These are phyloP conservation scores for Metrosideros polymorpha DNA, from an alignment of 441 rosid genomes.

Conservation along the genomic window DNA sequence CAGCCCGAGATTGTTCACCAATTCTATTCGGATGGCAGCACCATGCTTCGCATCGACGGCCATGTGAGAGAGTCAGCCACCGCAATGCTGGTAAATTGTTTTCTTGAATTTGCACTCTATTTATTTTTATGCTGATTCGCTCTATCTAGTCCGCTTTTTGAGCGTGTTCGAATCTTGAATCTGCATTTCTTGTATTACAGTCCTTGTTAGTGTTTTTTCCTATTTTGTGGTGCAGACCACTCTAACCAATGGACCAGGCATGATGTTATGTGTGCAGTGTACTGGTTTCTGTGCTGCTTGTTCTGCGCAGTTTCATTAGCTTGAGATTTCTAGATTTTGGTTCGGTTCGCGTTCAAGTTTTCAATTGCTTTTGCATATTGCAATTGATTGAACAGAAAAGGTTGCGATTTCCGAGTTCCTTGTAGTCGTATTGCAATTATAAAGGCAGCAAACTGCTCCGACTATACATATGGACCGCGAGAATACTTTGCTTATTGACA, in stretches of 20 bases:
- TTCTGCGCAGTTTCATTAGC: background rate
- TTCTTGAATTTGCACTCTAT: background rate
- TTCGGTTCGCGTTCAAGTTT: background rate
- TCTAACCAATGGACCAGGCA: background rate
- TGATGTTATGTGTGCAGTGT: background rate
- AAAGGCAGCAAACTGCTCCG: background rate
- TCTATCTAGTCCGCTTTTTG: background rate
- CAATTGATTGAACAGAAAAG: background rate
- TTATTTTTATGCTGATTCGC: too few species aligned
- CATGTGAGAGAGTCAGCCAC: slow-evolving; percentile 44
- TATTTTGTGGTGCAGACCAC: background rate
- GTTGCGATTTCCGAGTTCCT: background rate
- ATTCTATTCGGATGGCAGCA: slow-evolving; percentile 75
- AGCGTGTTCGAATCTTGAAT: background rate
- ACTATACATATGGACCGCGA: background rate
- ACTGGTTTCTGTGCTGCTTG: background rate
- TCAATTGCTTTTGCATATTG: background rate
- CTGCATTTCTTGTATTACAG: background rate
- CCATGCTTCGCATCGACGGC: slow-evolving; percentile 79
- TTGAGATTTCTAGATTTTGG: background rate
- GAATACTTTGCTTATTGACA: background rate
- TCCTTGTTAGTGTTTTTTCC: background rate
- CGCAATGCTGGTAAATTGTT: slow-evolving; percentile 48
- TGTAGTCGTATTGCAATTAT: background rate
- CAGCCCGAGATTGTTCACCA: slow-evolving; percentile 71